Evolutionary conservation across 352 stramenopile species (phyloP).

Genomic region (Globisporangium recalcitrans): DNA sequence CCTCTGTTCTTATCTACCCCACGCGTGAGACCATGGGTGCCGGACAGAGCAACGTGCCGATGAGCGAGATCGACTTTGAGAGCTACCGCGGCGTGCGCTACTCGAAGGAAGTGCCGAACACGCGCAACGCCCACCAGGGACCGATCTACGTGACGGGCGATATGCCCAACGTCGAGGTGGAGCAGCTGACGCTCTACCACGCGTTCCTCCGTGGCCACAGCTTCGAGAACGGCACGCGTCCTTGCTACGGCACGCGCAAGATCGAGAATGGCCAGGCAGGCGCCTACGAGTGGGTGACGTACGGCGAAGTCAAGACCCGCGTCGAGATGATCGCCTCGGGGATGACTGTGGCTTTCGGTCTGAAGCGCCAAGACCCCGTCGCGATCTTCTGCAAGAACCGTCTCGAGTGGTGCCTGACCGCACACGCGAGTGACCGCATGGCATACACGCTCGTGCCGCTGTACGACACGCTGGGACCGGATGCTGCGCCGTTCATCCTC

Average conservation of each 20-base stretch:
- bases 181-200: conserved; percentile 21
- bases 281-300: conserved; percentile 54
- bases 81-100: conserved; percentile 22
- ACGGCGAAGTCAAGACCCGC: conserved; percentile 36
- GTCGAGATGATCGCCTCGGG: conserved; percentile 38
- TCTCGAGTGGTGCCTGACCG: conserved; percentile 54
- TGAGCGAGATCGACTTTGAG: conserved; percentile 58
- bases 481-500: conserved; percentile 63
- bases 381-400: conserved; percentile 72
- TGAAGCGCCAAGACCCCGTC: conserved; percentile 47
- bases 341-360: conserved; percentile 22
- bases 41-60: conserved; percentile 28
- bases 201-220: conserved; percentile 13
- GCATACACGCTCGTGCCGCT: conserved; percentile 63
- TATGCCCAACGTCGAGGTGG: conserved; percentile 6
- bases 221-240: conserved; percentile 20
- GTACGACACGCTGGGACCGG: conserved; percentile 74
- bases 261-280: conserved; percentile 40
- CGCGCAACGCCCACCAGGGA: conserved; percentile 18
- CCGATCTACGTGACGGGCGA: conserved; percentile 18
- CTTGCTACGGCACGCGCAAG: conserved; percentile 35
- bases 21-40: conserved; percentile 31
- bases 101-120: conserved; percentile 22
- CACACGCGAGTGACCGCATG: conserved; percentile 59
- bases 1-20: background rate